Evolutionary conservation across 1,284 basidiomycete genomes (phyloP).

Genomic region (Apiotrichum mycotoxinovorans): DNA sequence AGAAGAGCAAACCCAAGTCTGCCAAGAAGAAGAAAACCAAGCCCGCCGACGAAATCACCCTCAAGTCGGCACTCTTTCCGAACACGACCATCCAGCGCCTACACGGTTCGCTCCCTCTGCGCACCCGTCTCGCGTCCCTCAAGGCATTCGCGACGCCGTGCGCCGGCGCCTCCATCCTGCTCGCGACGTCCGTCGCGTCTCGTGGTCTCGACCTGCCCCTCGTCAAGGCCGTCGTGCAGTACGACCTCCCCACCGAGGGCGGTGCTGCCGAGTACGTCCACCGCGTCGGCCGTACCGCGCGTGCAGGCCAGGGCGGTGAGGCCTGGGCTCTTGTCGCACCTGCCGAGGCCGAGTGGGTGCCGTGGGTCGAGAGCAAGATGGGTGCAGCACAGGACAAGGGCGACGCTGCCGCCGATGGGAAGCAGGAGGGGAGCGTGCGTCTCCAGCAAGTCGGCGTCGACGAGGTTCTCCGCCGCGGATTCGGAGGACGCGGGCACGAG

Average conservation of each 20-base stretch:
- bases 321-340: constrained; percentile 92
- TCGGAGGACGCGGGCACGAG: constrained; percentile 74
- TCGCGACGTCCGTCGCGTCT: constrained; percentile 95
- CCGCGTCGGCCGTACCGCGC: constrained; percentile 92
- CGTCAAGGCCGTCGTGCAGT: constrained; percentile 92
- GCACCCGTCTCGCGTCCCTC: constrained; percentile 75
- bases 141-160: constrained; percentile 66
- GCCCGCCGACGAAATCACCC: constrained; percentile 53
- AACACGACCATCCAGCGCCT: constrained; percentile 81
- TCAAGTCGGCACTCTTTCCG: constrained; percentile 73
- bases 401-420: constrained; percentile 19
- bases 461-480: constrained; percentile 69
- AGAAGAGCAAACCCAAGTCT: constrained; percentile 21
- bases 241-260: constrained; percentile 95
- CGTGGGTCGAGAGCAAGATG: constrained; percentile 81
- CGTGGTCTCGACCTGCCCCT: constrained; percentile 95
- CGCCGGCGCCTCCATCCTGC: constrained; percentile 61
- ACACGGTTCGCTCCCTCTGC: constrained; percentile 85
- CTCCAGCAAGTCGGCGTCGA: constrained; percentile 66
- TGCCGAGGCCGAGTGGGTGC: constrained; percentile 76
- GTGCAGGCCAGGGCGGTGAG: constrained; percentile 81
- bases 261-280: constrained; percentile 97
- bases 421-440: constrained; percentile 45
- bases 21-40: constrained; percentile 27
- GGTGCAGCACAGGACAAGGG: constrained; percentile 22